Conservation (phyloP, 352 stramenopile species). For the Phytopythium oedochilum region DNA sequence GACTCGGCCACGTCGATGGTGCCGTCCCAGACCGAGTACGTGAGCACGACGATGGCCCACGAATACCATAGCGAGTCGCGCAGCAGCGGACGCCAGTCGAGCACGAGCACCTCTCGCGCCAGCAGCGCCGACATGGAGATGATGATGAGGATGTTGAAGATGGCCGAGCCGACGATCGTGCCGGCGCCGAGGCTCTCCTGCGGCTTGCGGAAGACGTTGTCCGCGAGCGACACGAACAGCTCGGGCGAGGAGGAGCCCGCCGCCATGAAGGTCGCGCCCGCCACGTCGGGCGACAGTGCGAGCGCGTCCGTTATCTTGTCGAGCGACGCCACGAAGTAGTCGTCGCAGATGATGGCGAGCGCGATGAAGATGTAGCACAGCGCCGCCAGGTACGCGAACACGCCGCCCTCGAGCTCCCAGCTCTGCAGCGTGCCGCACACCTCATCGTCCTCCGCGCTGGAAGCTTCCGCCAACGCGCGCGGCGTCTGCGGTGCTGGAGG, state of each 20-base stretch:
- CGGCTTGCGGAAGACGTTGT: conserved; percentile 75
- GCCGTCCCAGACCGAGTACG: conserved; percentile 56
- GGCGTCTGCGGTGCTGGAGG: too few species aligned
- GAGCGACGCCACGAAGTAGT: conserved; percentile 83
- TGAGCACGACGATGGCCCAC: conserved; percentile 48
- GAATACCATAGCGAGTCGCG: conserved; percentile 82
- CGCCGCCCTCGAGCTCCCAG: conserved; percentile 55
- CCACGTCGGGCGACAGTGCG: conserved; percentile 66
- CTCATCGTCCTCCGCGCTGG: conserved; percentile 14
- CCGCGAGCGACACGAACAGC: conserved; percentile 70
- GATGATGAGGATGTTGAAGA: conserved; percentile 88
- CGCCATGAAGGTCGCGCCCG: conserved; percentile 82
- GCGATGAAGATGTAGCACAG: conserved; percentile 81
- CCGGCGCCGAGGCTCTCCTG: conserved; percentile 62
- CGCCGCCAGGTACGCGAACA: conserved; percentile 53
- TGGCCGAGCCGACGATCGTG: conserved; percentile 84
- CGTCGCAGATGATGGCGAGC: conserved; percentile 86
- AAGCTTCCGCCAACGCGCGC: conserved; percentile 14
- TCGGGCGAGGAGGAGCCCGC: conserved; percentile 78
- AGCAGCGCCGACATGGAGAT: conserved; percentile 75
- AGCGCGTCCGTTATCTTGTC: conserved; percentile 70
- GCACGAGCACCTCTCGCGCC: conserved; percentile 45
- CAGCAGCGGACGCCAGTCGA: conserved; percentile 76
- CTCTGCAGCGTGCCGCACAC: conserved; percentile 25
- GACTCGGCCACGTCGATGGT: conserved; percentile 56